Conservation (phyloP, 2,329 filamentous ascomycete genomes). For the Triangularia verruculosa region DNA sequence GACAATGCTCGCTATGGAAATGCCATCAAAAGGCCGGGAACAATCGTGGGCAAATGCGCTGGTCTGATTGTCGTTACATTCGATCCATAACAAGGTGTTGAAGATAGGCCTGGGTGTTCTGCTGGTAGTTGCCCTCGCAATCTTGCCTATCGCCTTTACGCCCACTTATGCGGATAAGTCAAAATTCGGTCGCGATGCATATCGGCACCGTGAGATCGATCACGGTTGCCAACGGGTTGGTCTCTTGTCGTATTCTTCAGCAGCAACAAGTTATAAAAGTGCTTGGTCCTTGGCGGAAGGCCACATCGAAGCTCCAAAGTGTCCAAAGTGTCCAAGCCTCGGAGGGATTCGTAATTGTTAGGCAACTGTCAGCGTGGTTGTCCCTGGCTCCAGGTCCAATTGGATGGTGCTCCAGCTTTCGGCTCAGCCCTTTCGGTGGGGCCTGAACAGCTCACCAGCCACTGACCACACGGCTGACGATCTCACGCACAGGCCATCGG, state of each 20-base stretch:
- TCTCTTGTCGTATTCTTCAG: neutral
- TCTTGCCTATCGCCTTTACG: neutral
- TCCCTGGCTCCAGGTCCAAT: neutral
- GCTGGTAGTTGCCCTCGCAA: neutral
- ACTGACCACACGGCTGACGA: too few relatives aligned
- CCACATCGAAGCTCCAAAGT: neutral
- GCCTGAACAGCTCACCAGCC: neutral
- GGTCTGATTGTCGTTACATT: constrained; percentile 14
- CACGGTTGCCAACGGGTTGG: neutral
- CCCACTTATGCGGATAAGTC: neutral
- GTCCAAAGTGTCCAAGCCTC: neutral
- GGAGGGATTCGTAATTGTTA: neutral
- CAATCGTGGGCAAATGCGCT: neutral
- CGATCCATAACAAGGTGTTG: constrained; percentile 9
- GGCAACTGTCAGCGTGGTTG: neutral
- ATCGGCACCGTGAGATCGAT: neutral
- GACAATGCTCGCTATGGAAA: constrained; percentile 8
- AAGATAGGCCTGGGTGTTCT: neutral
- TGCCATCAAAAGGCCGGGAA: constrained; percentile 16
- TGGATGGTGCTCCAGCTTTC: neutral
- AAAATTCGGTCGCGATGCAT: neutral
- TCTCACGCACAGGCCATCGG: neutral
- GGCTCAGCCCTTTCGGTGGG: neutral
- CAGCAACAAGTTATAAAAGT: neutral
- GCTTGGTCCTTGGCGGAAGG: neutral